Conservation (phyloP, 2,329 filamentous ascomycete genomes). For the Cercospora sp. region DNA sequence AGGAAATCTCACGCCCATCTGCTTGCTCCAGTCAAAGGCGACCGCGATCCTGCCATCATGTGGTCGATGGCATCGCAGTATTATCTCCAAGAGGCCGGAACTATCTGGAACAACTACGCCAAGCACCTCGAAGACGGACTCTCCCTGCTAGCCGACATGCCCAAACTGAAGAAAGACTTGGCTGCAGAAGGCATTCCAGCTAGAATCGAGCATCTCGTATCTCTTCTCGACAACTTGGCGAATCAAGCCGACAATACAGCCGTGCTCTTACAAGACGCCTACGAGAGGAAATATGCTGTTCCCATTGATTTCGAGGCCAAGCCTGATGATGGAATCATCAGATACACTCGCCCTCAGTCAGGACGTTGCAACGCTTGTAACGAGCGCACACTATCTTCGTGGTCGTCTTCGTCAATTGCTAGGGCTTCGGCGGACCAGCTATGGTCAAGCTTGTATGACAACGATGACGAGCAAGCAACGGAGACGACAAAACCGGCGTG, state of each 20-base stretch:
- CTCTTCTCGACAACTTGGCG: slow-evolving; percentile 1
- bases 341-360: background rate
- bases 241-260: background rate
- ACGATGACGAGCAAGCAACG: background rate
- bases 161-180: background rate
- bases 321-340: background rate
- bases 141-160: background rate
- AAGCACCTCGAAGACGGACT: slow-evolving; percentile 7
- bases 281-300: slow-evolving; percentile 1
- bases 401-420: background rate
- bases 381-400: slow-evolving; percentile 3
- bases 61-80: background rate
- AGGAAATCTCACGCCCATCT: background rate
- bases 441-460: background rate
- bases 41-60: background rate
- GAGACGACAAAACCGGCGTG: background rate
- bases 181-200: slow-evolving; percentile 7
- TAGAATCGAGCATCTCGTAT: slow-evolving; percentile 1
- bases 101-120: slow-evolving; percentile 9
- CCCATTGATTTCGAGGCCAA: background rate
- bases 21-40: background rate
- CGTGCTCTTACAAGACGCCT: slow-evolving; percentile 1
- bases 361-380: background rate
- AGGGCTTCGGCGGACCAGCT: background rate
- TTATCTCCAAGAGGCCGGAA: slow-evolving; percentile 1